phyloP scores from a whole-genome alignment of 768 basidiomycete genomes.

The Podaxis rugospora region DNA sequence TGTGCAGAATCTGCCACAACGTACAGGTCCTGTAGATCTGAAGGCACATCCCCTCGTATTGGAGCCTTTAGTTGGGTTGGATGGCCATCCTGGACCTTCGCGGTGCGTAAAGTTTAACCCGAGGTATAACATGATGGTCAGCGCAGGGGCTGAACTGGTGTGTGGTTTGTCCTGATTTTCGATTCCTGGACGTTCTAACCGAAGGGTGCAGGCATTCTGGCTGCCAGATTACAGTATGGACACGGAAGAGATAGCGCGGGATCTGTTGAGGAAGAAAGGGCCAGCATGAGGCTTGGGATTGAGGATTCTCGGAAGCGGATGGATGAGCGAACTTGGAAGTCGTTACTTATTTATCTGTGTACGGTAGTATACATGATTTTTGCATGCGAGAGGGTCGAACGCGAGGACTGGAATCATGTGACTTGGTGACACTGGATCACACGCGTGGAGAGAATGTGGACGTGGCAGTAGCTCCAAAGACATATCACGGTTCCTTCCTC shows the following conservation, averaged over 20 bases:
- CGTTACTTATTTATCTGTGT: not conserved
- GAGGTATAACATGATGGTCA: conserved; percentile 81
- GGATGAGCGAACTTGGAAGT: not conserved
- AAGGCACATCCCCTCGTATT: conserved; percentile 47
- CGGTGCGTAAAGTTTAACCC: conserved; percentile 92
- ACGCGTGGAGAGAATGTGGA: conserved; percentile 3
- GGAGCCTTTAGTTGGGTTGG: conserved; percentile 41
- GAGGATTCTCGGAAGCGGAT: not conserved
- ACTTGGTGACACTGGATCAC: conserved; percentile 1
- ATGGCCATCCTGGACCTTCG: conserved; percentile 80
- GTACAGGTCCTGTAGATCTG: conserved; percentile 49
- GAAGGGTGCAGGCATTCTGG: conserved; percentile 35
- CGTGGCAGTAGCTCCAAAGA: conserved; percentile 4
- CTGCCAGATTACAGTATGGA: conserved; percentile 58
- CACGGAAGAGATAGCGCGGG: conserved; percentile 66
- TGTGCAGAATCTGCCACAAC: conserved; percentile 54
- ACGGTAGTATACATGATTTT: not conserved
- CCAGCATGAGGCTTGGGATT: conserved; percentile 9
- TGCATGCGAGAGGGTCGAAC: not conserved
- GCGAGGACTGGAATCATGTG: not conserved
- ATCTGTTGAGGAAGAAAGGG: conserved; percentile 55
- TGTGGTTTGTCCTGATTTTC: conserved; percentile 18
- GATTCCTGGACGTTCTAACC: conserved; percentile 1
- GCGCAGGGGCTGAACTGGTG: conserved; percentile 82
- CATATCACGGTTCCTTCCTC: conserved; percentile 8